Percentiles rank a stretch among this genome's conserved stretches.
These are phyloP conservation scores for Sextonia rubra DNA, from an alignment of 164 flowering plant genomes.

Conservation along the genomic window DNA sequence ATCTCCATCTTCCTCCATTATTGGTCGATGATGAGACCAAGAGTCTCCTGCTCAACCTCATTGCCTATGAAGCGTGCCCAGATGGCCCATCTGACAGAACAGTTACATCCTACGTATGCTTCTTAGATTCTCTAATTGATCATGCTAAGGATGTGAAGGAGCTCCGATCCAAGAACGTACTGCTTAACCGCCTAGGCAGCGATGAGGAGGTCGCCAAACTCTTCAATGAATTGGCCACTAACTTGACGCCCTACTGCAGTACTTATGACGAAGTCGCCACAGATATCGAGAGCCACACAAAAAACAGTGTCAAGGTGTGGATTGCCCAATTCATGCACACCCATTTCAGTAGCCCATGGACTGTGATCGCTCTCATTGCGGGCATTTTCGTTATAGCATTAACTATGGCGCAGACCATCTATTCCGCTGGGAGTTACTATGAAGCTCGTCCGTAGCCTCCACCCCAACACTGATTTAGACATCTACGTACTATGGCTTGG, in stretches of 20 bases:
- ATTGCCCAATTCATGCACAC: constrained; percentile 5
- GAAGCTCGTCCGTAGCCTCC: too few species aligned
- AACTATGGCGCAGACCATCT: not conserved
- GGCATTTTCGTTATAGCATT: not conserved
- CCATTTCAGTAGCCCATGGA: constrained; percentile 10
- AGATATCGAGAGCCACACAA: not conserved
- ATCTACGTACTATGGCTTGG: too few species aligned
- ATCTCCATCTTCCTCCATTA: not conserved
- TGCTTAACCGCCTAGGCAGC: constrained; percentile 16
- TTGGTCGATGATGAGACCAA: not conserved
- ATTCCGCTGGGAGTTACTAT: too few species aligned
- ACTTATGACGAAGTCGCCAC: not conserved
- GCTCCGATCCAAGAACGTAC: not conserved
- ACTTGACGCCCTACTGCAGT: constrained; percentile 8
- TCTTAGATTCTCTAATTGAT: constrained; percentile 11
- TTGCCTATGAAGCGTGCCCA: constrained; percentile 2
- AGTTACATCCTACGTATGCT: constrained; percentile 15
- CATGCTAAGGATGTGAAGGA: not conserved
- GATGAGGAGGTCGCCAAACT: constrained; percentile 23
- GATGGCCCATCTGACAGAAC: not conserved
- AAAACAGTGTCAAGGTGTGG: not conserved
- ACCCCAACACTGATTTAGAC: too few species aligned
- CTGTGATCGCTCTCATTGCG: not conserved
- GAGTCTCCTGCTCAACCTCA: constrained; percentile 2
- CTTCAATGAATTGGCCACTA: constrained; percentile 15